Evolutionary conservation across 2,329 filamentous ascomycete species (phyloP).

Genomic region (Ilyonectria mors-panacis): DNA sequence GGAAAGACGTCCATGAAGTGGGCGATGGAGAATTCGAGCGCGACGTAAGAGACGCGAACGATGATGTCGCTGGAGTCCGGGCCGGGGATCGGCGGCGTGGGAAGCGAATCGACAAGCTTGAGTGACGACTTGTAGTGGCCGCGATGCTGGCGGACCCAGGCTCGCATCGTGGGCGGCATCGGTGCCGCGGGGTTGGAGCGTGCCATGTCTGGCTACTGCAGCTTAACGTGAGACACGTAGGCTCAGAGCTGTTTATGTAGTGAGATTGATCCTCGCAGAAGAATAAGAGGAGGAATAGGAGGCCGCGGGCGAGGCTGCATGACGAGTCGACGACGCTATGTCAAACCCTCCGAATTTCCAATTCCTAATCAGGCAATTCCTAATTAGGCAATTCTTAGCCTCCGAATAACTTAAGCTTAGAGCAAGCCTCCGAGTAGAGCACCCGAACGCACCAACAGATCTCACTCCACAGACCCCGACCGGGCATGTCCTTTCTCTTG

Average conservation of each 20-base stretch:
- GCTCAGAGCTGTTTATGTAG: not conserved
- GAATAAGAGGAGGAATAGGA: not conserved
- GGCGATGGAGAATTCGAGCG: slow-evolving; percentile 9
- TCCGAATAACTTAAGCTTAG: slow-evolving; percentile 6
- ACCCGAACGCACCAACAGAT: slow-evolving; percentile 3
- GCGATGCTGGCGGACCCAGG: slow-evolving; percentile 12
- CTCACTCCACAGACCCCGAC: slow-evolving; percentile 1
- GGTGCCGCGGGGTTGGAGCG: not conserved
- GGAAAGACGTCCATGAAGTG: slow-evolving; percentile 2
- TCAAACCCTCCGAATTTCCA: slow-evolving; percentile 29
- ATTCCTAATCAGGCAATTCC: too few relatives aligned
- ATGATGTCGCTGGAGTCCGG: slow-evolving; percentile 8
- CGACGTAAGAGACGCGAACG: slow-evolving; percentile 9
- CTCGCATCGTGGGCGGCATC: slow-evolving; percentile 12
- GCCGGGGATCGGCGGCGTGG: slow-evolving; percentile 8
- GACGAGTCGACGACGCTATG: slow-evolving; percentile 9
- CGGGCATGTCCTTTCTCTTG: slow-evolving; percentile 4
- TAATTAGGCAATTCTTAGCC: slow-evolving; percentile 25
- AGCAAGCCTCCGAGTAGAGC: slow-evolving; percentile 10
- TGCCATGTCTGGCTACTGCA: not conserved
- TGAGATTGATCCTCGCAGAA: not conserved
- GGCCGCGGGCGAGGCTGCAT: not conserved
- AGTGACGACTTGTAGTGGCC: slow-evolving; percentile 15
- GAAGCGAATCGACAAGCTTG: slow-evolving; percentile 11
- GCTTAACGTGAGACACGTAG: not conserved